Percentiles rank a stretch among this genome's conserved stretches.
These are phyloP conservation scores for Berberis thunbergii DNA, from an alignment of 164 flowering plant species.

Conservation along the genomic window DNA sequence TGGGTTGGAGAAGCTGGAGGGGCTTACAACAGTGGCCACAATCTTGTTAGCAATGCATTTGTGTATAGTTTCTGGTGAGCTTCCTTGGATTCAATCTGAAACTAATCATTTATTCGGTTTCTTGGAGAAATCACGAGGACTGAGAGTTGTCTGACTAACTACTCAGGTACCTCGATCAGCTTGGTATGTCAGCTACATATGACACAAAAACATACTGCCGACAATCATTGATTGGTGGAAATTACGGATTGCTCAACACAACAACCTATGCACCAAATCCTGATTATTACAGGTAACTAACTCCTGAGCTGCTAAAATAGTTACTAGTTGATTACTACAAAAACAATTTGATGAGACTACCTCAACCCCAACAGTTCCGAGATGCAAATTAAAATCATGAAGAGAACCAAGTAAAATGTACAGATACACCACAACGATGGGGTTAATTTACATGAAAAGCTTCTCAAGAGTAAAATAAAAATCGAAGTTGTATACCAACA, in stretches of 20 bases:
- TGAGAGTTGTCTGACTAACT: neutral
- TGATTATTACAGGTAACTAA: conserved; percentile 71
- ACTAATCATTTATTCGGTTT: no score
- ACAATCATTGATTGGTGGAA: conserved; percentile 77
- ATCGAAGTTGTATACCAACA: no score
- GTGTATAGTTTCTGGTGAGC: conserved; percentile 83
- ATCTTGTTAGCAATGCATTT: conserved; percentile 73
- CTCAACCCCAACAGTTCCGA: no score
- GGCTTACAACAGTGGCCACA: conserved; percentile 80
- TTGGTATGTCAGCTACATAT: conserved; percentile 63
- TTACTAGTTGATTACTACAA: no score
- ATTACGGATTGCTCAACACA: conserved; percentile 76
- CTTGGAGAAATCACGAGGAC: neutral
- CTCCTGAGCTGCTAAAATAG: no score
- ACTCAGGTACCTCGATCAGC: conserved; percentile 84
- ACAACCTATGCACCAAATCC: conserved; percentile 70
- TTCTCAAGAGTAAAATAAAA: no score
- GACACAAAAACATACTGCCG: conserved; percentile 78
- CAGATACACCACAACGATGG: no score
- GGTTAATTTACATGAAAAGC: no score
- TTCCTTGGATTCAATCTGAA: neutral
- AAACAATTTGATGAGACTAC: no score
- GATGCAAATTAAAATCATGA: no score
- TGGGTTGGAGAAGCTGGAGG: conserved; percentile 99
- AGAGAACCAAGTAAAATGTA: no score